Evolutionary conservation across 176 grass and related monocot genomes (phyloP).

Genomic region (Musa schizocarpa): DNA sequence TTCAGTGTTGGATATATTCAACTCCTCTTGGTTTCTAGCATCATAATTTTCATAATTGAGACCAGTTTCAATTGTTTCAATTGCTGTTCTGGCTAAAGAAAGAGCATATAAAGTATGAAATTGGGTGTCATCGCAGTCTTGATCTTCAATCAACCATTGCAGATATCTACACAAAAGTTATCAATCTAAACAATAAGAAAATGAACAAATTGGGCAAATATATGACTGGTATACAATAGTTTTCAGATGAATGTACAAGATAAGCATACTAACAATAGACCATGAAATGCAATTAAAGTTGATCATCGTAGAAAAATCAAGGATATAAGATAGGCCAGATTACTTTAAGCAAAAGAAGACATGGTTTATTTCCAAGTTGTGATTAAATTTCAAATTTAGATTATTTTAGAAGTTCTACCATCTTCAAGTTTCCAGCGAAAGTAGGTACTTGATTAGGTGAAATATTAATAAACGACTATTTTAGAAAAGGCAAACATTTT

Average conservation of each 20-base stretch:
- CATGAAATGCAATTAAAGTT: background rate
- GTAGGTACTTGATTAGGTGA: too few relatives aligned
- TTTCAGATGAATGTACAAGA: background rate
- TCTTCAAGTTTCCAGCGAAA: too few relatives aligned
- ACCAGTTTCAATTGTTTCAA: conserved; percentile 38
- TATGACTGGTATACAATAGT: too few relatives aligned
- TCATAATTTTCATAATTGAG: conserved; percentile 25
- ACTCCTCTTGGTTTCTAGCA: conserved; percentile 26
- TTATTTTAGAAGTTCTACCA: too few relatives aligned
- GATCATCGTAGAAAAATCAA: background rate
- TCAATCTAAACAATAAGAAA: background rate
- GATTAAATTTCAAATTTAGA: too few relatives aligned
- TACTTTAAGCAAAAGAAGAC: too few relatives aligned
- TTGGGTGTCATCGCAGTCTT: conserved; percentile 61
- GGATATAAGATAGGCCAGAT: background rate
- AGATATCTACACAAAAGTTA: conserved; percentile 50
- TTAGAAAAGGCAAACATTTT: too few relatives aligned
- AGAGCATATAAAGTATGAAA: conserved; percentile 92
- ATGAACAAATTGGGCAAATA: background rate
- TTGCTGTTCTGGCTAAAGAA: conserved; percentile 63
- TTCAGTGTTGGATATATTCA: background rate
- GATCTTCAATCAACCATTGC: conserved; percentile 95
- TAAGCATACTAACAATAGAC: background rate
- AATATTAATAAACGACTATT: too few relatives aligned
- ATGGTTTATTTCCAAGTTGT: too few relatives aligned